Evolutionary conservation across 495 filamentous ascomycete genomes (phyloP).

Genomic region (Aspergillus ellipticus): DNA sequence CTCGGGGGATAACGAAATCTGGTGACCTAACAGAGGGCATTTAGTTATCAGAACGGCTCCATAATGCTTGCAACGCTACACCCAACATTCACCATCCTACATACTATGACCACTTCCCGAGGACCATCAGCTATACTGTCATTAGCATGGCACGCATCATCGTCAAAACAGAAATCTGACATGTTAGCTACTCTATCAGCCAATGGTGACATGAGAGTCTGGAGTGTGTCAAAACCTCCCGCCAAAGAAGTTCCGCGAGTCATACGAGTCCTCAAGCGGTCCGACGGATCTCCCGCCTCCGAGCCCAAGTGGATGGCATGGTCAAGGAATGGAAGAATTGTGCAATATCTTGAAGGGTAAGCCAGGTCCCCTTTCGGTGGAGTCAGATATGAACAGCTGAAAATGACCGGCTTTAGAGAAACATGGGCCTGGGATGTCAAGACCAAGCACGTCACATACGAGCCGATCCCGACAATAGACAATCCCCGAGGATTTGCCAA

Average conservation of each 20-base stretch:
- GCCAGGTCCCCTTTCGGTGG: constrained; percentile 28
- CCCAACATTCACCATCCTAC: constrained; percentile 90
- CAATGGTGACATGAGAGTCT: constrained; percentile 91
- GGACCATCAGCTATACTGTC: constrained; percentile 83
- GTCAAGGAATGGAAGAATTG: constrained; percentile 95
- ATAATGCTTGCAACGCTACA: constrained; percentile 85
- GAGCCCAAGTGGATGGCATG: constrained; percentile 95
- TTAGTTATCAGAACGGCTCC: constrained; percentile 90
- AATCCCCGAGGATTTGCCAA: constrained; percentile 77
- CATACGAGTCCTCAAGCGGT: constrained; percentile 79
- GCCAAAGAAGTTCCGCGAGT: constrained; percentile 73
- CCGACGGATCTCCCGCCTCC: constrained; percentile 60
- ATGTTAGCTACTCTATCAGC: constrained; percentile 93
- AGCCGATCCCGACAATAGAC: constrained; percentile 79
- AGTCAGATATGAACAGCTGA: background rate
- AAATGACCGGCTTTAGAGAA: constrained; percentile 54
- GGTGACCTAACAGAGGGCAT: background rate
- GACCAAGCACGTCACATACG: constrained; percentile 90
- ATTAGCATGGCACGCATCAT: constrained; percentile 97
- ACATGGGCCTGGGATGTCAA: constrained; percentile 94
- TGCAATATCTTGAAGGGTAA: constrained; percentile 91
- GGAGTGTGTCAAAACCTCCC: constrained; percentile 90
- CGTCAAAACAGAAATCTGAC: constrained; percentile 93
- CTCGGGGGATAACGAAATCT: background rate
- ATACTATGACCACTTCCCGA: constrained; percentile 79